Evolutionary conservation across 1,139 yeast genomes (phyloP).

Genomic region (Blastobotrys arbuscula): DNA sequence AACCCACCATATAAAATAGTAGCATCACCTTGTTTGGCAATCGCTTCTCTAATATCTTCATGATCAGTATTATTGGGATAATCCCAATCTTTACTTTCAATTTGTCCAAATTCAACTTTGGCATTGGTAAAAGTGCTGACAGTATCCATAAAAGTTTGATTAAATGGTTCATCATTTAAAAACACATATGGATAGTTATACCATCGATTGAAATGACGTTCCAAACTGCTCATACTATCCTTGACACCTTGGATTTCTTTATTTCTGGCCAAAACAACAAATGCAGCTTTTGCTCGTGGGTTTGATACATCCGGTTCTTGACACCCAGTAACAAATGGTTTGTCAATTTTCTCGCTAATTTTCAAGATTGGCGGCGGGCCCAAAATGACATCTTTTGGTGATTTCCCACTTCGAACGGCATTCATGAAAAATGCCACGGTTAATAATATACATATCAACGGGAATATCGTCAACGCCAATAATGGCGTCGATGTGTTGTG

Average conservation of each 20-base stretch:
- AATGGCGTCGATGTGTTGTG: conserved; percentile 12
- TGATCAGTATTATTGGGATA: conserved; percentile 54
- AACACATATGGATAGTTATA: conserved; percentile 80
- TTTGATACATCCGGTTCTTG: conserved; percentile 30
- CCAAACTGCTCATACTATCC: conserved; percentile 52
- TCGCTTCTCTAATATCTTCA: conserved; percentile 37
- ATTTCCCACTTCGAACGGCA: conserved; percentile 1
- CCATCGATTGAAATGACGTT: conserved; percentile 58
- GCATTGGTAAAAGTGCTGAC: conserved; percentile 45
- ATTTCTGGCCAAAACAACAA: conserved; percentile 65
- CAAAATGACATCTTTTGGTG: not conserved
- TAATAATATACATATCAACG: conserved; percentile 7
- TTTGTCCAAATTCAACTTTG: conserved; percentile 51
- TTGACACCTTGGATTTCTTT: conserved; percentile 48
- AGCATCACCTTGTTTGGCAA: conserved; percentile 39
- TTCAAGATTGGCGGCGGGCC: conserved; percentile 6
- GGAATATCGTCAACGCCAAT: conserved; percentile 9
- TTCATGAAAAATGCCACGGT: conserved; percentile 4
- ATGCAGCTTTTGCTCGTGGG: conserved; percentile 64
- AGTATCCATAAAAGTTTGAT: conserved; percentile 46
- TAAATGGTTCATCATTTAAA: conserved; percentile 64
- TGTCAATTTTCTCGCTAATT: conserved; percentile 21
- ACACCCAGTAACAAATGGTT: conserved; percentile 35
- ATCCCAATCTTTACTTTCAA: conserved; percentile 53
- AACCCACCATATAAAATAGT: conserved; percentile 58